Conservation (phyloP, 805 yeast genomes). For the Candida sithepensis region DNA sequence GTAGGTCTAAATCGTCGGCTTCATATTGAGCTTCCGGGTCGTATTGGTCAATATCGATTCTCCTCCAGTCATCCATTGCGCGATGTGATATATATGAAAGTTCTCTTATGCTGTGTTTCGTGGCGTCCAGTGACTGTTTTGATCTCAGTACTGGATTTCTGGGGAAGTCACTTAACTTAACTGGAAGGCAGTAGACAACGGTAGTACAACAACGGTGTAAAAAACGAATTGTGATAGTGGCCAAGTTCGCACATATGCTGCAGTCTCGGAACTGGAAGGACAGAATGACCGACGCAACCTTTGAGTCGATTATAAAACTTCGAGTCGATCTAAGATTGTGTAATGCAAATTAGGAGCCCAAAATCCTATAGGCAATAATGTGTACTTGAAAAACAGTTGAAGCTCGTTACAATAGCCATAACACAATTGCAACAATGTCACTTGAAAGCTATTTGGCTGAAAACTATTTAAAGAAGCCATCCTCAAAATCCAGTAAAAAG, state of each 20-base stretch:
- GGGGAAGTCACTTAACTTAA: too few species aligned
- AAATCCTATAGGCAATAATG: too few species aligned
- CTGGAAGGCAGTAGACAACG: too few species aligned
- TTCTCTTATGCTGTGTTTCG: too few species aligned
- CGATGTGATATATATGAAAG: background rate
- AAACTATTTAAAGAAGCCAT: background rate
- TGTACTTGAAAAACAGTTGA: too few species aligned
- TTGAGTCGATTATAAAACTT: background rate
- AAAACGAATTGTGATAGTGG: too few species aligned
- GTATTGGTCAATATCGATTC: constrained; percentile 88
- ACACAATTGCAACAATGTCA: too few species aligned
- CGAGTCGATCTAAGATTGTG: background rate
- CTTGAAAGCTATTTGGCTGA: constrained; percentile 5
- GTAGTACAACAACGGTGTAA: too few species aligned
- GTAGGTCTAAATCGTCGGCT: constrained; percentile 26
- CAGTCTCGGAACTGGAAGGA: background rate
- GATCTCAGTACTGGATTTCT: too few species aligned
- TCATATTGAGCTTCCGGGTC: constrained; percentile 67
- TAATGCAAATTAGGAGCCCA: too few species aligned
- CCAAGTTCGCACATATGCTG: background rate
- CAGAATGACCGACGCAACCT: background rate
- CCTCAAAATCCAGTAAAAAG: background rate
- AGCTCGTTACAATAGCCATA: too few species aligned
- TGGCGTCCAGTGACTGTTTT: too few species aligned
- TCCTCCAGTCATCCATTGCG: constrained; percentile 78